Conservation (phyloP, 1,284 basidiomycete species). For the Apiotrichum laibachii region DNA sequence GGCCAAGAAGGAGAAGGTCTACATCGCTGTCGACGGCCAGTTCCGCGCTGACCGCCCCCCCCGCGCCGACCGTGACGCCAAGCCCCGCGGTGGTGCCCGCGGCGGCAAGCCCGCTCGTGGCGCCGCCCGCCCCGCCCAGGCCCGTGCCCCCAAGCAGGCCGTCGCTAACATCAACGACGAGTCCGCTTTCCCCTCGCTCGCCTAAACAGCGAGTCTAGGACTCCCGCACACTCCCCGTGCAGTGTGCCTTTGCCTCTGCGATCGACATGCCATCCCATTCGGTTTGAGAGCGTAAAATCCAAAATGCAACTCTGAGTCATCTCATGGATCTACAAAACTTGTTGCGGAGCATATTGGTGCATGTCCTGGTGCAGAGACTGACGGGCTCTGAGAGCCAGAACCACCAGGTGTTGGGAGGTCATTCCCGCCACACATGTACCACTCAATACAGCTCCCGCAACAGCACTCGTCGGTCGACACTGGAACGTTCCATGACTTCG, state of each 20-base stretch:
- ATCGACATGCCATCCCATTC: too few species aligned
- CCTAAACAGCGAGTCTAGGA: slow-evolving; percentile 3
- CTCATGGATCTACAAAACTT: not conserved
- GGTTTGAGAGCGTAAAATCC: not conserved
- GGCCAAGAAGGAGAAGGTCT: slow-evolving; percentile 52
- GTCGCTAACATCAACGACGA: slow-evolving; percentile 70
- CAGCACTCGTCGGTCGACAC: too few species aligned
- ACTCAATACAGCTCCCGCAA: too few species aligned
- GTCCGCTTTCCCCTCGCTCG: slow-evolving; percentile 75
- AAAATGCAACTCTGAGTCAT: slow-evolving; percentile 16
- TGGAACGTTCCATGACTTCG: too few species aligned
- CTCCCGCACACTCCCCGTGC: too few species aligned
- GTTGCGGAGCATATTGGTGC: too few species aligned
- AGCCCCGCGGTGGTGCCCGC: slow-evolving; percentile 30
- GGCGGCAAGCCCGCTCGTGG: slow-evolving; percentile 55
- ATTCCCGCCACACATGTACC: too few species aligned
- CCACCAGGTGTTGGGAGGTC: too few species aligned
- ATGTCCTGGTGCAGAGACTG: too few species aligned
- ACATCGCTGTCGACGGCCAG: slow-evolving; percentile 50
- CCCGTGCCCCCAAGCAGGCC: slow-evolving; percentile 32
- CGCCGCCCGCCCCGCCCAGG: slow-evolving; percentile 17
- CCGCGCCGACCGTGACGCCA: slow-evolving; percentile 25
- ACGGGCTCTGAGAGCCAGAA: too few species aligned
- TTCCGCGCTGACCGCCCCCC: slow-evolving; percentile 42
- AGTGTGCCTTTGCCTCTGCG: too few species aligned